These are phyloP conservation scores for Umbelopsis sp. DNA, from an alignment of 192 early-diverging fungal species.

Conservation along the genomic window DNA sequence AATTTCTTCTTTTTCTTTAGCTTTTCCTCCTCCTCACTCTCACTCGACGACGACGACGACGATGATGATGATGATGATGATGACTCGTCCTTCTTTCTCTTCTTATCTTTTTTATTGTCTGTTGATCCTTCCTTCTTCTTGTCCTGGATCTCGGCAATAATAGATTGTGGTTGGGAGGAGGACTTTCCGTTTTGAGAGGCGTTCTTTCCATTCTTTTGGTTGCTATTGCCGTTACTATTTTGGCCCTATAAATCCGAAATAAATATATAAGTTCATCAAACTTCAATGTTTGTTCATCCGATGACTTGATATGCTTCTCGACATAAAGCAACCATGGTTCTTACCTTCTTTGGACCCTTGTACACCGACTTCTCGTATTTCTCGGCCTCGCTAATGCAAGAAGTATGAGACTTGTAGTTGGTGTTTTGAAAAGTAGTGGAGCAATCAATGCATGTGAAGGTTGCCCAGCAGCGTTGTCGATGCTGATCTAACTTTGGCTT, in stretches of 20 bases:
- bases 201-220: constrained; percentile 31
- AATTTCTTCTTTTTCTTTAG: constrained; percentile 32
- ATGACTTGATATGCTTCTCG: background rate
- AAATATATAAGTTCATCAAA: background rate
- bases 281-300: background rate
- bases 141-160: constrained; percentile 45
- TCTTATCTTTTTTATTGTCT: constrained; percentile 34
- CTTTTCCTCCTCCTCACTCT: constrained; percentile 26
- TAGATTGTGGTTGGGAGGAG: constrained; percentile 28
- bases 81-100: constrained; percentile 29
- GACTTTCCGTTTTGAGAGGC: background rate
- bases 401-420: constrained; percentile 79
- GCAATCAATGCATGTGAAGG: constrained; percentile 93
- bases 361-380: constrained; percentile 90
- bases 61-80: background rate
- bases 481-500: constrained; percentile 92
- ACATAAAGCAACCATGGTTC: background rate
- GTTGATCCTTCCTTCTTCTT: constrained; percentile 36
- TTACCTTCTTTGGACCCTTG: constrained; percentile 72
- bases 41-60: background rate
- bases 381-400: constrained; percentile 91
- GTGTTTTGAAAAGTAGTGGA: constrained; percentile 77
- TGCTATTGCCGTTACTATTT: constrained; percentile 23
- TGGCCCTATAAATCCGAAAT: constrained; percentile 30
- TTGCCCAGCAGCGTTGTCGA: constrained; percentile 78